Evolutionary conservation across 768 basidiomycete genomes (phyloP), one percentile per base, ranked within the genome.

Genomic region (Pleurotus ostreatus): DNA sequence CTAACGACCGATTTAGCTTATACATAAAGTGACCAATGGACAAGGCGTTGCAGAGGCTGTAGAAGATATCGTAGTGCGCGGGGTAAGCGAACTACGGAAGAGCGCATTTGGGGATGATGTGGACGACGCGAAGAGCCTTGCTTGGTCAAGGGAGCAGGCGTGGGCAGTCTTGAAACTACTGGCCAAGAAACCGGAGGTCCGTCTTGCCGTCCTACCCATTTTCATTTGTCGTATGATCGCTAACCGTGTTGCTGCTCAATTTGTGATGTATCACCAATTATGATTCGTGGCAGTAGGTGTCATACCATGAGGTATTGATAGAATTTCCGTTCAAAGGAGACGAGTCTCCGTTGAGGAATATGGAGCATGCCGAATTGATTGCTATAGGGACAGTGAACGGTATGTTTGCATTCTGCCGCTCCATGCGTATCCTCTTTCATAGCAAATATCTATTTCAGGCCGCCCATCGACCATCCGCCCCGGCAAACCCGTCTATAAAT

Each of bases 241-340:
- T 34, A 11, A 34, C 30, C 8, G 11, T 34, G 30, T 34, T 34
- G 30, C 30, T 34, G n/a, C n/a, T 44, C 20, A 16, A 44, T 44
- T 57, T 66, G 20, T 66, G 65, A 16, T 64, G 63, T 55, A 0
- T 52, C 13, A 3, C 22, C 22, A 38, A 41, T 16, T 4, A 5
- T 47, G 1, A 15, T 46, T 49, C 20, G n/a, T 44, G 11, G 46
- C 13, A 5, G 39, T 54, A 94, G 92, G 71, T 92, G 7, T 78
- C 90, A 8, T 98, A 98, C 67, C 82, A 93, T 55, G 85, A 92
- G 18, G 75, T 91, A 3, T 72, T 98, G 52, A 70, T 89, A 49
- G 87, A 92, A 49, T 88, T 87, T 65, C 92, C 91, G 0, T 97
- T 95, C 82, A 94, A 93, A 66, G 92, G 89, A n/a, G 86, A 94